A percentile compares a stretch with the other conserved stretches of the same genome.
phyloP scores from a whole-genome alignment of 495 filamentous ascomycete species.

The Pyrenula massariospora region DNA sequence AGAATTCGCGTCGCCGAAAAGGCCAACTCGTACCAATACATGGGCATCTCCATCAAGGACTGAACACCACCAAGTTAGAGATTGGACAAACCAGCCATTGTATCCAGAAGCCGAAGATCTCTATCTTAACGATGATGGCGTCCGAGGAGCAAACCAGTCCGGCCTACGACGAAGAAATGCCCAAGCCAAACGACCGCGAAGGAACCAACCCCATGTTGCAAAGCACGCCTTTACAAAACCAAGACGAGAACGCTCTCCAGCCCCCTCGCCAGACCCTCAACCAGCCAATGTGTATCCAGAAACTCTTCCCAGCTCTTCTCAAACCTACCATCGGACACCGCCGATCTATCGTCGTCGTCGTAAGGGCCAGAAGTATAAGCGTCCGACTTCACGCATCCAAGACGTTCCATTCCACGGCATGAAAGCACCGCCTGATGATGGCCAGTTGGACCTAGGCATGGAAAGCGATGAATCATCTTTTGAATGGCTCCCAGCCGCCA shows the following conservation, averaged over 20 bases:
- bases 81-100: background rate
- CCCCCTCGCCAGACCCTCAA: background rate
- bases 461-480: background rate
- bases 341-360: background rate
- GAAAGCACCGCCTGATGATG: no score
- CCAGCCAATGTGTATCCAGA: no score
- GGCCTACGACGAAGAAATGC: background rate
- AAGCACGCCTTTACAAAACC: background rate
- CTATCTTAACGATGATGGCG: background rate
- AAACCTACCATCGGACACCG: no score
- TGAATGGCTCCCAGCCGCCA: background rate
- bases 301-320: no score
- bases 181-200: background rate
- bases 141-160: background rate
- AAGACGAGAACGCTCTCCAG: background rate
- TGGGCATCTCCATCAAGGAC: no score
- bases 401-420: no score
- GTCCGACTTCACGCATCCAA: background rate
- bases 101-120: background rate
- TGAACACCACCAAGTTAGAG: no score
- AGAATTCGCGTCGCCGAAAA: background rate
- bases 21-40: background rate
- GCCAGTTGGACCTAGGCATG: background rate
- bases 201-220: background rate
- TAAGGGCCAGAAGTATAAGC: background rate